Conservation (phyloP, 148 eudicot genomes). For the Cornus florida region DNA sequence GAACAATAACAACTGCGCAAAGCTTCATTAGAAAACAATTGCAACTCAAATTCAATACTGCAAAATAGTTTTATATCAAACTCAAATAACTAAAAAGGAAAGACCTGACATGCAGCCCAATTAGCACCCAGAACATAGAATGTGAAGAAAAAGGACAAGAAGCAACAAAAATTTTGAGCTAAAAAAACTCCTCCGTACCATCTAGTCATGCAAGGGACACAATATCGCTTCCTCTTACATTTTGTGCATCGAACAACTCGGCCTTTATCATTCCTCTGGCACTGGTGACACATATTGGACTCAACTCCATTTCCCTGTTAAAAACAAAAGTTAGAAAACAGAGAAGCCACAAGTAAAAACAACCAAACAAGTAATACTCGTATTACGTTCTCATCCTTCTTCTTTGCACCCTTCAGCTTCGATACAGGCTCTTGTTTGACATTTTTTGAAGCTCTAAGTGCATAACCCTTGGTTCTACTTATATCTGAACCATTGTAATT, state of each 20-base stretch:
- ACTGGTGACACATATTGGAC: slow-evolving; percentile 55
- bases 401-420: neutral
- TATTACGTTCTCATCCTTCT: slow-evolving; percentile 3
- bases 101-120: neutral
- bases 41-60: no score
- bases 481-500: neutral
- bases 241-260: slow-evolving; percentile 42
- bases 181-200: slow-evolving; percentile 21
- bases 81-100: neutral
- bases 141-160: neutral
- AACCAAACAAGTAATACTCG: neutral
- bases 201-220: slow-evolving; percentile 34
- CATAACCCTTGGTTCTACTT: neutral
- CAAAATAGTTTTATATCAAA: neutral
- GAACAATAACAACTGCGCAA: neutral
- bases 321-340: neutral
- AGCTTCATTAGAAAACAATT: neutral
- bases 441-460: neutral
- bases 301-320: slow-evolving; percentile 34
- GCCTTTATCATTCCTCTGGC: slow-evolving; percentile 51
- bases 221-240: slow-evolving; percentile 42
- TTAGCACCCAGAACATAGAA: neutral
- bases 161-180: neutral
- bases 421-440: neutral
- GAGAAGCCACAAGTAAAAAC: neutral